Evolutionary conservation across 225 moss, liverwort and hornwort species (phyloP).

Genomic region (Thuidium tamariscinum): DNA sequence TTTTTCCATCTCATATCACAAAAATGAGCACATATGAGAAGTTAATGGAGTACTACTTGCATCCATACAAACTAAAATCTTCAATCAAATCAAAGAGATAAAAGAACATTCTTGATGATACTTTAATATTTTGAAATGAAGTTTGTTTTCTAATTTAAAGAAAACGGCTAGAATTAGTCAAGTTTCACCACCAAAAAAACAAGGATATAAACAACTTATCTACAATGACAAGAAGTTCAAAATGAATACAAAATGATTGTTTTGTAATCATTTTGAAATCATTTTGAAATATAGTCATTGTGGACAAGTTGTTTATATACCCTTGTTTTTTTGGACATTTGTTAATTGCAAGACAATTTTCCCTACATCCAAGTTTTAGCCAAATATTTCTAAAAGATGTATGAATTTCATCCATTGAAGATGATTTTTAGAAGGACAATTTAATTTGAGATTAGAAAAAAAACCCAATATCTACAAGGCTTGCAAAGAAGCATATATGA

Average conservation of each 20-base stretch:
- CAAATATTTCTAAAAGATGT: rapidly evolving
- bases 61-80: background rate
- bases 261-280: no score
- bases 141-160: background rate
- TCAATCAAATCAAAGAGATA: background rate
- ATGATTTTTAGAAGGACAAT: rapidly evolving
- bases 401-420: rapidly evolving
- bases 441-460: background rate
- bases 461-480: background rate
- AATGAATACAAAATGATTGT: no score
- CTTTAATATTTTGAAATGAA: background rate
- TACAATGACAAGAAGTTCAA: no score
- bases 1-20: rapidly evolving
- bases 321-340: no score
- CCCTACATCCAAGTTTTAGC: no score
- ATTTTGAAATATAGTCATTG: no score
- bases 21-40: background rate
- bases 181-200: no score
- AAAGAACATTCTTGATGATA: background rate
- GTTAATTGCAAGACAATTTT: no score
- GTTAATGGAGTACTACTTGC: background rate
- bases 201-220: no score
- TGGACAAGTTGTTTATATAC: no score
- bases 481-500: background rate
- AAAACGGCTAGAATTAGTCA: background rate